A percentile compares a stretch with the other conserved stretches of the same genome.
Conservation (phyloP, 73 alveolate genomes). For the Tetrahymena borealis region DNA sequence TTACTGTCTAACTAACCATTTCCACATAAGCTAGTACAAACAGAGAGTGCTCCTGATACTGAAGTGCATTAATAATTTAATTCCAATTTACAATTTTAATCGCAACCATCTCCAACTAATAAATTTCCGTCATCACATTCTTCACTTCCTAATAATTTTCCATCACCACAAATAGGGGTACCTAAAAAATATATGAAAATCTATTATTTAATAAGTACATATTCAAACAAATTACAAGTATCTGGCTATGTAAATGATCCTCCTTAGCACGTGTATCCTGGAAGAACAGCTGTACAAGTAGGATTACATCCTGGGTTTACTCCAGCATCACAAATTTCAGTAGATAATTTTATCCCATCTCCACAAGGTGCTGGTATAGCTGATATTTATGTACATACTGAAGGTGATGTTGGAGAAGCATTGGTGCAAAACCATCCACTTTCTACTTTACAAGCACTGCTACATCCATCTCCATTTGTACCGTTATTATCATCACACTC, state of each 20-base stretch:
- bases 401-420: background rate
- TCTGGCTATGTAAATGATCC: background rate
- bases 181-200: background rate
- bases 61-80: background rate
- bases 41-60: background rate
- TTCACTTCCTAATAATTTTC: background rate
- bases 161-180: background rate
- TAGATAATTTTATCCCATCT: background rate
- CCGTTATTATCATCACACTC: background rate
- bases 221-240: background rate
- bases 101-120: background rate
- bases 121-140: background rate
- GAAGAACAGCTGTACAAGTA: background rate
- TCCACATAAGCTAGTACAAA: background rate
- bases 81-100: background rate
- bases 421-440: background rate
- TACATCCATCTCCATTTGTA: background rate
- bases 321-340: background rate
- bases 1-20: background rate
- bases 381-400: background rate
- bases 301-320: background rate
- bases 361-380: background rate
- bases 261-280: background rate
- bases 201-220: background rate
- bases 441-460: background rate